These are phyloP conservation scores for Sarocladium kiliense DNA, from an alignment of 2,329 filamentous ascomycete genomes.

Conservation along the genomic window DNA sequence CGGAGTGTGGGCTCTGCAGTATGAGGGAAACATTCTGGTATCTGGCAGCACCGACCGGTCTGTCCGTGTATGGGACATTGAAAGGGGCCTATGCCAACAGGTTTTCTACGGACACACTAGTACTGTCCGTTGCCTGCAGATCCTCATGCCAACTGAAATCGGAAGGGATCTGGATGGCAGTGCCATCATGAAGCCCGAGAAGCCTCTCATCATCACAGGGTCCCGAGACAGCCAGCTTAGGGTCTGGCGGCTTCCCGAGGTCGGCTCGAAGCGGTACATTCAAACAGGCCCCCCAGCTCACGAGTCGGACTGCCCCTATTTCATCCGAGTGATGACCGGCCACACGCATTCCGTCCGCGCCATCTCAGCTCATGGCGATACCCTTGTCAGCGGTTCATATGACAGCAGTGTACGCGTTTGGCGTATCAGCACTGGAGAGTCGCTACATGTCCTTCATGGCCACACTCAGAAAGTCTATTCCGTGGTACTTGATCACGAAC, in stretches of 20 bases:
- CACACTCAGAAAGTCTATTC: constrained; percentile 95
- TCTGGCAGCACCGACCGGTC: constrained; percentile 95
- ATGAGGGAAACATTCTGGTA: constrained; percentile 89
- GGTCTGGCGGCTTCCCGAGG: constrained; percentile 88
- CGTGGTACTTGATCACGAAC: constrained; percentile 85
- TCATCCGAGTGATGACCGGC: constrained; percentile 78
- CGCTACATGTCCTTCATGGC: constrained; percentile 75
- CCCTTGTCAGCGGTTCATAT: constrained; percentile 94
- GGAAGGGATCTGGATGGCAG: constrained; percentile 67
- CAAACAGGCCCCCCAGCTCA: constrained; percentile 71
- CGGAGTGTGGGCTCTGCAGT: constrained; percentile 95
- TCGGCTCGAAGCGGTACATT: constrained; percentile 70
- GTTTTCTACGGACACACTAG: constrained; percentile 97
- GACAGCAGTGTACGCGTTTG: constrained; percentile 93
- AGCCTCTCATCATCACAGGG: constrained; percentile 94
- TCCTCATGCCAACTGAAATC: constrained; percentile 79
- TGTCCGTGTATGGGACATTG: constrained; percentile 99
- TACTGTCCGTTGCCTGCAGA: constrained; percentile 92
- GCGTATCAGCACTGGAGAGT: constrained; percentile 94
- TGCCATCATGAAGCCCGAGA: constrained; percentile 83
- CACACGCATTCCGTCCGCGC: constrained; percentile 93
- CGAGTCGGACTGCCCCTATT: constrained; percentile 85
- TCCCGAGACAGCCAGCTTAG: constrained; percentile 90
- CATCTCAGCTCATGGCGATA: constrained; percentile 91
- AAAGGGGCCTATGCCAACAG: constrained; percentile 85